Conservation (phyloP, 1,139 yeast genomes). For the Protomyces lactucae-debilis region DNA sequence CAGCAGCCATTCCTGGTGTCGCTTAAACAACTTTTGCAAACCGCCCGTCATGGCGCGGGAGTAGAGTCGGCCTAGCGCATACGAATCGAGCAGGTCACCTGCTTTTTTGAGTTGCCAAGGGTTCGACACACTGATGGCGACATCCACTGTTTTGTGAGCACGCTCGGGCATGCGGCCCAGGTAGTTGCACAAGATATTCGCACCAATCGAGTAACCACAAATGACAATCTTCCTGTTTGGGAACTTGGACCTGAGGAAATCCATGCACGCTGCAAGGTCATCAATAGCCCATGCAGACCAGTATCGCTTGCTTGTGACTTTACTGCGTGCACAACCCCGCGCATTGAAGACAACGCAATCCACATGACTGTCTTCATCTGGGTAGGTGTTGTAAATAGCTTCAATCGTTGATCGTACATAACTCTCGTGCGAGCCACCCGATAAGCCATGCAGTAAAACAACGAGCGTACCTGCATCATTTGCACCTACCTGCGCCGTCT, state of each 20-base stretch:
- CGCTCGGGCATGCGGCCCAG: conserved; percentile 59
- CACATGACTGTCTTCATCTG: conserved; percentile 2
- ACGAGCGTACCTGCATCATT: conserved; percentile 56
- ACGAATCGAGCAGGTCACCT: conserved; percentile 47
- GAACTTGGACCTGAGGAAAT: conserved; percentile 49
- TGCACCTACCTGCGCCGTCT: conserved; percentile 39
- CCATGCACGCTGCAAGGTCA: conserved; percentile 61
- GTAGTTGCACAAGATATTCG: conserved; percentile 69
- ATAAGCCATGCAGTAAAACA: conserved; percentile 74
- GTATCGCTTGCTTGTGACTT: conserved; percentile 65
- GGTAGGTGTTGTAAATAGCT: conserved; percentile 31
- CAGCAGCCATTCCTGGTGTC: conserved; percentile 39
- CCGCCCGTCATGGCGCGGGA: conserved; percentile 63
- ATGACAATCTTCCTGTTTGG: conserved; percentile 73
- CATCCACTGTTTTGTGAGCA: conserved; percentile 47
- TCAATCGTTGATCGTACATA: conserved; percentile 58
- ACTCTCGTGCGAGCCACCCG: conserved; percentile 89
- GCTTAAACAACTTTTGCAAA: conserved; percentile 55
- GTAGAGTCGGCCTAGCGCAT: conserved; percentile 63
- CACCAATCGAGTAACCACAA: conserved; percentile 87
- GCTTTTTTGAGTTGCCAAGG: conserved; percentile 81
- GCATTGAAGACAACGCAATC: conserved; percentile 63
- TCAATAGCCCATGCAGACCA: conserved; percentile 71
- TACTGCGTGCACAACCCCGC: conserved; percentile 83
- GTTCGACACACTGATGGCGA: conserved; percentile 64